A percentile compares a stretch with the other conserved stretches of the same genome.
Evolutionary conservation across 768 basidiomycete species (phyloP).

Genomic region (Serendipita sp.): DNA sequence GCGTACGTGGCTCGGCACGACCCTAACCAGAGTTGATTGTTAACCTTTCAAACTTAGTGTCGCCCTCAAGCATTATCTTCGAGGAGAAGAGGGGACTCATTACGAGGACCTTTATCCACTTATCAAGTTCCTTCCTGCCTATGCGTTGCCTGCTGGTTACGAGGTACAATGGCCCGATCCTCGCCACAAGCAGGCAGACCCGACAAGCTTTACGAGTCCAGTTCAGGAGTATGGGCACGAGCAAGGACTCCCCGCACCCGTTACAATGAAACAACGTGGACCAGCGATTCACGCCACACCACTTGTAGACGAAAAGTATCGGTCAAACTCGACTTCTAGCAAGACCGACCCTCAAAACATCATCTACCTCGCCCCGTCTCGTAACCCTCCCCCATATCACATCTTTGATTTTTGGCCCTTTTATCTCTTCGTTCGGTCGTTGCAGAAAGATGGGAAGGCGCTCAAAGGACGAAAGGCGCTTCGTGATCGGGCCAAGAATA

Average conservation of each 20-base stretch:
- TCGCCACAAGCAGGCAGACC: not conserved
- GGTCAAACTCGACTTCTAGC: not conserved
- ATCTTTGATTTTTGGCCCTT: constrained; percentile 9
- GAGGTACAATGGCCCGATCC: not conserved
- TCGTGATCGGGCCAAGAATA: constrained; percentile 1
- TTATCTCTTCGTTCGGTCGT: constrained; percentile 2
- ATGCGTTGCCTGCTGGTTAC: not conserved
- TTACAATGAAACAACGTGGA: not conserved
- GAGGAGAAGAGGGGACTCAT: constrained; percentile 3
- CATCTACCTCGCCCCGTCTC: not conserved
- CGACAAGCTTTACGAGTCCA: not conserved
- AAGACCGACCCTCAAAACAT: not conserved
- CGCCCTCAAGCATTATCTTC: constrained; percentile 7
- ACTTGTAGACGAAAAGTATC: not conserved
- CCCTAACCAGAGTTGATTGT: not conserved
- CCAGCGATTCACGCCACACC: not conserved
- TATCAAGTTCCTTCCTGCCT: constrained; percentile 5
- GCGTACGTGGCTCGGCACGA: not conserved
- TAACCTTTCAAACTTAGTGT: not conserved
- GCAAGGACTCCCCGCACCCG: constrained; percentile 1
- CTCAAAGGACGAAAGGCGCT: constrained; percentile 5
- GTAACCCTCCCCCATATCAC: constrained; percentile 4
- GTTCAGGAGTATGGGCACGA: not conserved
- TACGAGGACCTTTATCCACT: constrained; percentile 8
- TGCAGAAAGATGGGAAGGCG: constrained; percentile 6